These are phyloP conservation scores for Steccherinum ochraceum DNA, from an alignment of 768 basidiomycete species.

Conservation along the genomic window DNA sequence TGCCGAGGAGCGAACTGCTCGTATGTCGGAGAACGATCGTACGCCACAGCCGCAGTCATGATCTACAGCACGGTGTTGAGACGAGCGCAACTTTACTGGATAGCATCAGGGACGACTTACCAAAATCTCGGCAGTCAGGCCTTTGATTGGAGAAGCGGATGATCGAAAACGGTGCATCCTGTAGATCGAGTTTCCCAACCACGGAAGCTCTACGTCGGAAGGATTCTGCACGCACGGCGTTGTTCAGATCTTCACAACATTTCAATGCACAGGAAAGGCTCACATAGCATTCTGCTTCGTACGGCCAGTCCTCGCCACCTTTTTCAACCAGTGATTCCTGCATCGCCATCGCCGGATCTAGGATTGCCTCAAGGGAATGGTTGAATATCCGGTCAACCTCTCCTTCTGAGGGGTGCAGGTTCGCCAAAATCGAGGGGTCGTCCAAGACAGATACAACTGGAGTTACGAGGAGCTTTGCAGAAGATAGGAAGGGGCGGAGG, in stretches of 20 bases:
- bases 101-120: slow-evolving; percentile 32
- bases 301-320: slow-evolving; percentile 75
- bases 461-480: slow-evolving; percentile 64
- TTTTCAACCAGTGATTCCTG: slow-evolving; percentile 39
- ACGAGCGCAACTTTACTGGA: neutral
- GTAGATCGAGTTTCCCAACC: slow-evolving; percentile 49
- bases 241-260: neutral
- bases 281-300: slow-evolving; percentile 68
- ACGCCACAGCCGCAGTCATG: slow-evolving; percentile 63
- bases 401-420: slow-evolving; percentile 47
- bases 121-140: slow-evolving; percentile 77
- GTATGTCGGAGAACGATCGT: slow-evolving; percentile 40
- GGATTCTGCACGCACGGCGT: slow-evolving; percentile 38
- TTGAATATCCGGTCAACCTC: slow-evolving; percentile 81
- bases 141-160: slow-evolving; percentile 74
- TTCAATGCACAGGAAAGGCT: slow-evolving; percentile 18
- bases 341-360: slow-evolving; percentile 43
- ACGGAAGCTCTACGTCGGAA: slow-evolving; percentile 42
- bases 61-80: slow-evolving; percentile 34
- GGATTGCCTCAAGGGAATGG: slow-evolving; percentile 67
- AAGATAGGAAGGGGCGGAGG: slow-evolving; percentile 63
- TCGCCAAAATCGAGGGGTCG: slow-evolving; percentile 41
- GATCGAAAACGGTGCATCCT: slow-evolving; percentile 84
- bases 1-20: slow-evolving; percentile 56
- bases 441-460: slow-evolving; percentile 73